These are phyloP conservation scores for Monilinia aucupariae DNA, from an alignment of 2,329 filamentous ascomycete genomes.

Conservation along the genomic window DNA sequence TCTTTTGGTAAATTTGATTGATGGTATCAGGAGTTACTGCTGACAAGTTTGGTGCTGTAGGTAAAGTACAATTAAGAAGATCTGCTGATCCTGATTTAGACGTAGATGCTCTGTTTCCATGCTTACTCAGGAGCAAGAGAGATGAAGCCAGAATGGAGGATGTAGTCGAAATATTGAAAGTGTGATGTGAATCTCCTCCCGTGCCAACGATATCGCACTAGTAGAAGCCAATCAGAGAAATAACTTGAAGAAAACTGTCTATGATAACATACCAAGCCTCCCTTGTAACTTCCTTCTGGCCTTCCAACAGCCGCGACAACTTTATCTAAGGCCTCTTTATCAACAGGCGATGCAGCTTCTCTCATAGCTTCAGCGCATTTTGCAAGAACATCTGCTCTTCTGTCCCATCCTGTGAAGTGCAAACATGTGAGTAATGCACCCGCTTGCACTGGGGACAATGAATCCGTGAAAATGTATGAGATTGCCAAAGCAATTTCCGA, in stretches of 20 bases:
- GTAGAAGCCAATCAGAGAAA: conserved; percentile 31
- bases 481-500: conserved; percentile 86
- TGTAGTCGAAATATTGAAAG: conserved; percentile 96
- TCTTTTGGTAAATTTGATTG: conserved; percentile 64
- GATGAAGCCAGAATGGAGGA: conserved; percentile 87
- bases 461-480: conserved; percentile 85
- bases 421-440: conserved; percentile 83
- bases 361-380: conserved; percentile 82
- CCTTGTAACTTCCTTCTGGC: conserved; percentile 68
- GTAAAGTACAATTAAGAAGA: conserved; percentile 70
- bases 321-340: conserved; percentile 54
- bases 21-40: conserved; percentile 70
- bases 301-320: conserved; percentile 56
- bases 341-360: conserved; percentile 66
- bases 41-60: conserved; percentile 65
- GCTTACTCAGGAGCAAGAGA: conserved; percentile 81
- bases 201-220: conserved; percentile 93
- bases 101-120: conserved; percentile 92
- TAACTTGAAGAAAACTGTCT: neutral
- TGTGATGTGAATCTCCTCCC: conserved; percentile 92
- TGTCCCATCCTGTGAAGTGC: conserved; percentile 84
- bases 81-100: conserved; percentile 95
- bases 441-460: conserved; percentile 80
- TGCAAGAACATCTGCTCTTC: conserved; percentile 77
- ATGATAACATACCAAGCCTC: conserved; percentile 65